Evolutionary conservation across 2,329 filamentous ascomycete genomes (phyloP), one percentile per base, ranked within the genome.

Genomic region (Parastagonospora avenae): DNA sequence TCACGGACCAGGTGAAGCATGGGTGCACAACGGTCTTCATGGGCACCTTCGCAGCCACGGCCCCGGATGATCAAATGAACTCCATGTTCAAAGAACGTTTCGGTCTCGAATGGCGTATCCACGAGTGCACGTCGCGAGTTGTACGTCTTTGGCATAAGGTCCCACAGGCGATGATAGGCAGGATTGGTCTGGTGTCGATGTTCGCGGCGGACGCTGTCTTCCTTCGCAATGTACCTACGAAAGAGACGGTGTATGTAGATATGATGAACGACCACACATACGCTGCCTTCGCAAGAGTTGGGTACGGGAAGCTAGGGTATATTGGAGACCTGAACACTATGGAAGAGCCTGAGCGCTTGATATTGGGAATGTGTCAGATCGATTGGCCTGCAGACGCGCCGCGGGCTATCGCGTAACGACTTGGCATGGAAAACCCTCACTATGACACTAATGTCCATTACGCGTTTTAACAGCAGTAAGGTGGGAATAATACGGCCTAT

Each of bases 291-390:
- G 54, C 42, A 32, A 54, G 58, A 32, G 55, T 67, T 15, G 65
- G 59, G 11, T 42, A 60, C 8, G 65, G 65, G 4, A 65, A 59
- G 44, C 33, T 67, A 11, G 65, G 66, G 1, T 67, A 61, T 45
- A 54, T 68, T 54, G 64, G 64, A n/a, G 63, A 68, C 30, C 43
- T 57, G 10, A 60, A 62, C 24, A 61, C 55, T 32, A 56, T 52
- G 8, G 64, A 66, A 31, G 62, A 62, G 42, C 48, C 58, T 1
- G 62, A 67, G 42, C 40, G 54, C 14, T 27, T 66, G 19, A 60
- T 67, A 9, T 32, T 70, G 24, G 59, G 63, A 7, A 70, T 70
- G 66, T 66, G 63, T 33, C 59, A 63, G 43, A 41, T 68, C 32
- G 65, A 66, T 42, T 50, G 60, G 4, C 48, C 50, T 1, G 60